Evolutionary conservation across 1,284 basidiomycete species (phyloP).

Genomic region (Polyporus tsugae): DNA sequence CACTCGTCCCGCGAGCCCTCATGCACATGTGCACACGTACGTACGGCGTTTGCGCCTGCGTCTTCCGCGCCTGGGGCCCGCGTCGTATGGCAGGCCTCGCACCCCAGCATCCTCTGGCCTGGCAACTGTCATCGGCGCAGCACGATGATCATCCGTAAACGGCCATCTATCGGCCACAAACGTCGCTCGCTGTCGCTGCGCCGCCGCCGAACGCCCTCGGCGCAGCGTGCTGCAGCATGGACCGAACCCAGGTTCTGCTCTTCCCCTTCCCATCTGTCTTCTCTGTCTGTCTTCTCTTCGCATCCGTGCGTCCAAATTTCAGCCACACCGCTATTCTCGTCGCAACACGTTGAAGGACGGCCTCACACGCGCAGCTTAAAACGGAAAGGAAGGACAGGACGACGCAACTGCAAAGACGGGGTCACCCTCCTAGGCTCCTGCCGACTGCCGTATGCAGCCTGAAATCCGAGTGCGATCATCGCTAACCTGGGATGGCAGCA

Average conservation of each 20-base stretch:
- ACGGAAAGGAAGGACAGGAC: not conserved
- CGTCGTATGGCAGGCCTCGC: too few relatives aligned
- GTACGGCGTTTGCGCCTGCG: not conserved
- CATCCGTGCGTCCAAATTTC: not conserved
- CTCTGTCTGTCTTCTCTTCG: not conserved
- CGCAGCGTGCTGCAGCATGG: not conserved
- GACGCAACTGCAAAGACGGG: not conserved
- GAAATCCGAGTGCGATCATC: not conserved
- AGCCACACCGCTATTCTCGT: not conserved
- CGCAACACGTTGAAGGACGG: not conserved
- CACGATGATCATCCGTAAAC: not conserved
- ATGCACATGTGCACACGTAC: not conserved
- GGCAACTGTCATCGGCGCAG: constrained; percentile 2
- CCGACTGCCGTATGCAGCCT: not conserved
- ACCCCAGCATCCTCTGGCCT: not conserved
- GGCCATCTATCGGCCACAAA: not conserved
- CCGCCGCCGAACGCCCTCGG: not conserved
- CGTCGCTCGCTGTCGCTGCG: not conserved
- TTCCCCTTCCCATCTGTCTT: not conserved
- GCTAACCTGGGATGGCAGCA: not conserved
- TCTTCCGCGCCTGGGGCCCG: not conserved
- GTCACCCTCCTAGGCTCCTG: not conserved
- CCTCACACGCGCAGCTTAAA: not conserved
- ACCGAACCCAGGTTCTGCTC: not conserved
- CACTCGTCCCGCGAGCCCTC: not conserved